These are phyloP conservation scores for Arthroderma sp. DNA, from an alignment of 2,329 filamentous ascomycete species.

Conservation along the genomic window DNA sequence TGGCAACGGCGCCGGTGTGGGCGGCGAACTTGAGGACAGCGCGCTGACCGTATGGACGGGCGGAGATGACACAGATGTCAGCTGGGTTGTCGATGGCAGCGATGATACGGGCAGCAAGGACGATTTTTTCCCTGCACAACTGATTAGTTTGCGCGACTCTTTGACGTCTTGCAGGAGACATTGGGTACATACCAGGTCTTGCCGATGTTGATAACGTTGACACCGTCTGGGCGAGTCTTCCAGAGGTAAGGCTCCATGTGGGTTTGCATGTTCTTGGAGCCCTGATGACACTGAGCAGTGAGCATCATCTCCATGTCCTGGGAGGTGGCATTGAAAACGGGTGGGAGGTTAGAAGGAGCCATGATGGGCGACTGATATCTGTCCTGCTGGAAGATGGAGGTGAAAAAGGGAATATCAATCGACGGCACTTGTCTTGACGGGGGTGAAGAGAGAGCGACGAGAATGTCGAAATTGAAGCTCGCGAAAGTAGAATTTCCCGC, in stretches of 20 bases:
- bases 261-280: slow-evolving; percentile 98
- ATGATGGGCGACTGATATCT: slow-evolving; percentile 58
- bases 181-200: slow-evolving; percentile 77
- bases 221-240: slow-evolving; percentile 97
- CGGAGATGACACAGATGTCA: slow-evolving; percentile 98
- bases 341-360: slow-evolving; percentile 88
- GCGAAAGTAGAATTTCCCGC: slow-evolving; percentile 8
- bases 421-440: slow-evolving; percentile 33
- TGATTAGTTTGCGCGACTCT: background rate
- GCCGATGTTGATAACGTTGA: slow-evolving; percentile 99
- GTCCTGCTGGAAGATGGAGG: slow-evolving; percentile 19
- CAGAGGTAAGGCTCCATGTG: slow-evolving; percentile 99
- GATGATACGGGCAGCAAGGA: slow-evolving; percentile 97
- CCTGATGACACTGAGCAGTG: slow-evolving; percentile 89
- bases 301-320: slow-evolving; percentile 99
- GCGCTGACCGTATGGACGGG: slow-evolving; percentile 98
- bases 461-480: slow-evolving; percentile 6
- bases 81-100: slow-evolving; percentile 98
- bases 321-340: slow-evolving; percentile 90
- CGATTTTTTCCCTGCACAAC: slow-evolving; percentile 85
- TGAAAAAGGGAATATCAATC: slow-evolving; percentile 33
- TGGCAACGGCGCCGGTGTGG: slow-evolving; percentile 95
- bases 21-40: slow-evolving; percentile 99
- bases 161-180: background rate
- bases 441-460: slow-evolving; percentile 11